A percentile compares a stretch with the other conserved stretches of the same genome.
These are phyloP conservation scores for Tylopilus sp. DNA, from an alignment of 768 basidiomycete species.

Conservation along the genomic window DNA sequence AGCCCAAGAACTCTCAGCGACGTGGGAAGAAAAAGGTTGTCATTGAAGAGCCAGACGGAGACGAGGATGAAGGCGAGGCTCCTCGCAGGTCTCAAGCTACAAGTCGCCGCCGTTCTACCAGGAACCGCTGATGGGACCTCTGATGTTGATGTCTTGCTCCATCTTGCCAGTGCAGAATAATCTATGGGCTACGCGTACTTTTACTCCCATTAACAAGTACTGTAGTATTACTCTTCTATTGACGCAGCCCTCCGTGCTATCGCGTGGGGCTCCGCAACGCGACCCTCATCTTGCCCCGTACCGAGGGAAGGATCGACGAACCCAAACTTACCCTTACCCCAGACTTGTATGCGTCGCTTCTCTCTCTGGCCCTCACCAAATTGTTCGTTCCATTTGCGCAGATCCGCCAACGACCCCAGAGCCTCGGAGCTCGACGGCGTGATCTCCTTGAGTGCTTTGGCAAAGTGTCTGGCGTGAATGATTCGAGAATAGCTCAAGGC, in stretches of 20 bases:
- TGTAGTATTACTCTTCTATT: conserved; percentile 28
- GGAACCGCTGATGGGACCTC: conserved; percentile 10
- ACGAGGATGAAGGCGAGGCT: conserved; percentile 35
- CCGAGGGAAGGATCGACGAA: conserved; percentile 53
- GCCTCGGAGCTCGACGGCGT: conserved; percentile 86
- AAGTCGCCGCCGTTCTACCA: conserved; percentile 19
- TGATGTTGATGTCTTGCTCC: not conserved
- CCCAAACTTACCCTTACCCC: conserved; percentile 88
- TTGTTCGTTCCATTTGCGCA: conserved; percentile 90
- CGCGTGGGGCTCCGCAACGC: conserved; percentile 31
- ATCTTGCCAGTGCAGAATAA: not conserved
- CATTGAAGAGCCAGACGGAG: conserved; percentile 45
- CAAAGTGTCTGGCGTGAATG: conserved; percentile 65
- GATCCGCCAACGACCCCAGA: conserved; percentile 66
- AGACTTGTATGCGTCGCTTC: conserved; percentile 65
- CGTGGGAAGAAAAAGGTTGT: conserved; percentile 28
- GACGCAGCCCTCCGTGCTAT: conserved; percentile 12
- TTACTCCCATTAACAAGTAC: conserved; percentile 14
- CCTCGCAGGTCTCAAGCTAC: conserved; percentile 18
- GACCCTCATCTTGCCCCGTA: conserved; percentile 39
- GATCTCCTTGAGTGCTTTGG: conserved; percentile 83
- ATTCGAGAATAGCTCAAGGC: conserved; percentile 31
- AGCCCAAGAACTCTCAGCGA: conserved; percentile 28
- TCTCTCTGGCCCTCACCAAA: conserved; percentile 83
- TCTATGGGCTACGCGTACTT: conserved; percentile 14